These are phyloP conservation scores for Phialocephala subalpina DNA, from an alignment of 2,329 filamentous ascomycete genomes.

Conservation along the genomic window DNA sequence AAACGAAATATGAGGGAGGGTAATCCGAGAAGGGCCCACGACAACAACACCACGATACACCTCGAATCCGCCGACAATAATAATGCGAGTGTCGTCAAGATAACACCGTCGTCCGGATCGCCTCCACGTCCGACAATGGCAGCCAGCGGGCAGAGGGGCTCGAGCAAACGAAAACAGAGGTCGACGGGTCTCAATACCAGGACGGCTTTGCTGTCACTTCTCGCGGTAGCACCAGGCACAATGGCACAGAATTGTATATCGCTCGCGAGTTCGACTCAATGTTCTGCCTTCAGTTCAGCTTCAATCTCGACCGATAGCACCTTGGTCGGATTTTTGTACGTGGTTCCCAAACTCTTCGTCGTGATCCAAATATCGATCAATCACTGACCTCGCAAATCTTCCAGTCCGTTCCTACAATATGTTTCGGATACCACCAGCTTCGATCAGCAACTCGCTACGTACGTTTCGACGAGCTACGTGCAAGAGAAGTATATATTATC, in stretches of 20 bases:
- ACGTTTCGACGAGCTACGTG: conserved; percentile 79
- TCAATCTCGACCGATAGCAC: conserved; percentile 72
- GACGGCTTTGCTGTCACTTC: conserved; percentile 40
- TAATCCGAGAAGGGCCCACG: conserved; percentile 21
- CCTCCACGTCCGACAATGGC: conserved; percentile 24
- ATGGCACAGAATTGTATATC: conserved; percentile 63
- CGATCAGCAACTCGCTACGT: conserved; percentile 75
- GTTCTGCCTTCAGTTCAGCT: conserved; percentile 75
- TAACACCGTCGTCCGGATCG: conserved; percentile 18
- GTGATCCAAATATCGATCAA: conserved; percentile 20
- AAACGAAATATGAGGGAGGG: conserved; percentile 41
- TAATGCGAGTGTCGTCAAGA: conserved; percentile 31
- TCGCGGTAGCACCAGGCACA: conserved; percentile 39
- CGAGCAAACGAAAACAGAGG: conserved; percentile 34
- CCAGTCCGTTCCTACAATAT: conserved; percentile 83
- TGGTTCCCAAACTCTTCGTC: background rate
- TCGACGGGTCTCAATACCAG: conserved; percentile 34
- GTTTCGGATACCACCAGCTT: conserved; percentile 82
- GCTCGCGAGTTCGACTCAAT: conserved; percentile 72
- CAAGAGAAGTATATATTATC: conserved; percentile 71
- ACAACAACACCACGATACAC: conserved; percentile 30
- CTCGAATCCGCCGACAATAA: conserved; percentile 30
- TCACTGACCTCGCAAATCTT: conserved; percentile 29
- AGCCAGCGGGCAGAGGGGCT: conserved; percentile 15
- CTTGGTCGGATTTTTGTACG: conserved; percentile 69